These are phyloP conservation scores for Pigoraptor vietnamica DNA, from an alignment of 78 protist species.

Conservation along the genomic window DNA sequence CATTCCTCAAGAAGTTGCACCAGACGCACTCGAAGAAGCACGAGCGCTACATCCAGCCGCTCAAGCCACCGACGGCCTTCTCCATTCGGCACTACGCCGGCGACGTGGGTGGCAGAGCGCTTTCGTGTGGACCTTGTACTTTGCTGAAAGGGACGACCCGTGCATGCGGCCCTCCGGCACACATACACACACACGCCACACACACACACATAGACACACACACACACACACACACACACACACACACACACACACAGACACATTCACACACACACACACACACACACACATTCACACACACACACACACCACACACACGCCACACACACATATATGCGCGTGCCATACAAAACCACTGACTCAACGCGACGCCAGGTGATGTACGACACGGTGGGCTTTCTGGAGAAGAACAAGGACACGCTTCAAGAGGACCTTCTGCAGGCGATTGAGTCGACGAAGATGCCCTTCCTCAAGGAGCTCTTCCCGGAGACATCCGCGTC, in stretches of 20 bases:
- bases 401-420: slow-evolving; percentile 9
- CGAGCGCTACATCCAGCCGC: slow-evolving; percentile 1
- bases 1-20: background rate
- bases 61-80: slow-evolving; percentile 12
- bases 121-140: too few species aligned
- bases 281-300: background rate
- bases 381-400: background rate
- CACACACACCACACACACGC: too few species aligned
- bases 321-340: too few species aligned
- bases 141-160: too few species aligned
- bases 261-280: slow-evolving; percentile 1
- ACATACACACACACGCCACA: too few species aligned
- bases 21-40: background rate
- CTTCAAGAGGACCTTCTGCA: background rate
- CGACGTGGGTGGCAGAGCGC: slow-evolving; percentile 55
- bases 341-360: background rate
- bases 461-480: background rate
- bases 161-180: too few species aligned
- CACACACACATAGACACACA: too few species aligned
- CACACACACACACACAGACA: too few species aligned
- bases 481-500: background rate
- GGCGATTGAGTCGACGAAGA: too few species aligned
- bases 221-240: too few species aligned
- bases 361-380: background rate
- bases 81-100: slow-evolving; percentile 72